Evolutionary conservation across 768 basidiomycete species (phyloP).

Genomic region (Phanerochaete carnosa): DNA sequence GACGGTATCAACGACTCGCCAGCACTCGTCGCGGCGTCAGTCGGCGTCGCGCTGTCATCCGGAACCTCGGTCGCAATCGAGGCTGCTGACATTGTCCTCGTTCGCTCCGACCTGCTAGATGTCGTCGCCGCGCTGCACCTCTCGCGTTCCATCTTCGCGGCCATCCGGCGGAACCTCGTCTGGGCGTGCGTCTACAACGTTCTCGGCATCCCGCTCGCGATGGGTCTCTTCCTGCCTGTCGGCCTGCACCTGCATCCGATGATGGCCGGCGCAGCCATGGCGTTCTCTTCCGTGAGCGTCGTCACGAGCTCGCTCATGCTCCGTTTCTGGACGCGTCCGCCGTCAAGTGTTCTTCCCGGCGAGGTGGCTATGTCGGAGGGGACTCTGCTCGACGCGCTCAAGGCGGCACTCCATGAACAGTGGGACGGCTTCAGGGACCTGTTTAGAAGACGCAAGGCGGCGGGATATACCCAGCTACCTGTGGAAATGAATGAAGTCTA

Average conservation of each 20-base stretch:
- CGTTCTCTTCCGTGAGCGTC: conserved; percentile 94
- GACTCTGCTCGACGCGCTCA: conserved; percentile 39
- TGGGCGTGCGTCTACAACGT: conserved; percentile 98
- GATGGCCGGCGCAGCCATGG: conserved; percentile 99
- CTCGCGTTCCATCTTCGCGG: conserved; percentile 81
- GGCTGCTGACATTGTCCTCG: conserved; percentile 96
- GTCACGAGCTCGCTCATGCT: conserved; percentile 87
- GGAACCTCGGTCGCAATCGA: conserved; percentile 98
- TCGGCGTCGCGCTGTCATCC: conserved; percentile 94
- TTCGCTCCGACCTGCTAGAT: conserved; percentile 95
- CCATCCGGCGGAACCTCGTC: conserved; percentile 88
- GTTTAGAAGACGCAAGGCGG: conserved; percentile 37
- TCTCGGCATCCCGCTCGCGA: conserved; percentile 92
- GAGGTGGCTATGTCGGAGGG: conserved; percentile 32
- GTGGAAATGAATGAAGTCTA: conserved; percentile 47
- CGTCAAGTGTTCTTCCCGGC: conserved; percentile 66
- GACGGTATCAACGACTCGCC: conserved; percentile 99
- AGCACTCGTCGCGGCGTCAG: conserved; percentile 91
- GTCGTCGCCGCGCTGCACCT: conserved; percentile 96
- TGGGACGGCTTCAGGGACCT: conserved; percentile 40
- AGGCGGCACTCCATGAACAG: conserved; percentile 40
- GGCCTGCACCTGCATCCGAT: conserved; percentile 95
- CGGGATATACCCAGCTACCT: conserved; percentile 69
- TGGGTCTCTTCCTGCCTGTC: conserved; percentile 93
- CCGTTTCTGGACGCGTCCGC: conserved; percentile 78